Percentiles rank a stretch among this genome's conserved stretches.
These are phyloP conservation scores for Amylostereum chailletii DNA, from an alignment of 1,284 basidiomycete genomes.

Conservation along the genomic window DNA sequence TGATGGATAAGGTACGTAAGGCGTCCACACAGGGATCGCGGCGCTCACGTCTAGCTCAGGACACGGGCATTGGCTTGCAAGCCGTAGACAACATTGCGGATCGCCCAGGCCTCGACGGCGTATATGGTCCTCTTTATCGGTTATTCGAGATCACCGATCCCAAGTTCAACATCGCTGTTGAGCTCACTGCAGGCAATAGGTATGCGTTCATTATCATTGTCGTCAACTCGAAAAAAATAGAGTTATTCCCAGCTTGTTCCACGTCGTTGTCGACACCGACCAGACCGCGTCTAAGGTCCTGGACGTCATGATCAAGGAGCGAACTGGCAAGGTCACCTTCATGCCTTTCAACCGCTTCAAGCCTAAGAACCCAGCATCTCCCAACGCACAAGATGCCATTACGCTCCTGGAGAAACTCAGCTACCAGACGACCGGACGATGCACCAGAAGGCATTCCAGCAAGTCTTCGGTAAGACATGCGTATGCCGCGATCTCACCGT, in stretches of 20 bases:
- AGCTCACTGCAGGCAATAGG: slow-evolving; percentile 93
- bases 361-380: slow-evolving; percentile 58
- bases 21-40: neutral
- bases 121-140: slow-evolving; percentile 91
- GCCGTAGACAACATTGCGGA: slow-evolving; percentile 80
- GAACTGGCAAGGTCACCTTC: slow-evolving; percentile 92
- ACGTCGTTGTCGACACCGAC: slow-evolving; percentile 95
- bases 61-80: slow-evolving; percentile 81
- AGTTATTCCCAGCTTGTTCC: slow-evolving; percentile 67
- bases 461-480: slow-evolving; percentile 98
- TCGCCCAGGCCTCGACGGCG: slow-evolving; percentile 57
- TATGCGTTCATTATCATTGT: slow-evolving; percentile 21
- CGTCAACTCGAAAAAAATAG: slow-evolving; percentile 1
- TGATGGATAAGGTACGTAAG: slow-evolving; percentile 87
- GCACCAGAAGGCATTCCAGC: slow-evolving; percentile 84
- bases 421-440: slow-evolving; percentile 45
- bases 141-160: slow-evolving; percentile 87
- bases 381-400: slow-evolving; percentile 82
- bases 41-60: slow-evolving; percentile 34
- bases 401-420: slow-evolving; percentile 80
- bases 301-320: slow-evolving; percentile 88
- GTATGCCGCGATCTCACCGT: slow-evolving; percentile 90
- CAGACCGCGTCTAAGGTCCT: slow-evolving; percentile 84
- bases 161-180: slow-evolving; percentile 89
- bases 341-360: slow-evolving; percentile 98